phyloP scores from a whole-genome alignment of 305 asterid species.

The Fraxinus latifolia region DNA sequence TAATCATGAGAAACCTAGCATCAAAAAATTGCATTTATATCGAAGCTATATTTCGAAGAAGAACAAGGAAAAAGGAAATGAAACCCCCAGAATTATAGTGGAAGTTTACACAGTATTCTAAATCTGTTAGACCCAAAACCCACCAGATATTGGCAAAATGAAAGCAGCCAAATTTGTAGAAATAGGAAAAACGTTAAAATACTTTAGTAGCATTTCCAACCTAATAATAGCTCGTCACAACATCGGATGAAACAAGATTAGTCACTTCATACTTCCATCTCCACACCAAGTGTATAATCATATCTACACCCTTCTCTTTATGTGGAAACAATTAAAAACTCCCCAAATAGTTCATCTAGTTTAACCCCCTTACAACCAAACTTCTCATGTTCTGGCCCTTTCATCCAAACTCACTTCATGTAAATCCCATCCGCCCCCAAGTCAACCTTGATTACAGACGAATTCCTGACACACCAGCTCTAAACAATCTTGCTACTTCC shows the following conservation, averaged over 20 bases:
- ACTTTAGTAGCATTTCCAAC: neutral
- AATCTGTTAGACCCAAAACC: neutral
- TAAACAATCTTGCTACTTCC: neutral
- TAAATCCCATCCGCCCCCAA: neutral
- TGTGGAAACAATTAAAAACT: neutral
- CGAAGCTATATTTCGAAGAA: neutral
- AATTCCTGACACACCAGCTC: neutral
- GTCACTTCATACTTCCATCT: neutral
- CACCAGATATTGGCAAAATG: neutral
- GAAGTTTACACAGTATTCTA: neutral
- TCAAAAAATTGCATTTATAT: neutral
- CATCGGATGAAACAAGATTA: too few relatives aligned
- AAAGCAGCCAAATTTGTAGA: neutral
- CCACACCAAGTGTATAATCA: neutral
- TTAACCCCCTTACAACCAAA: neutral
- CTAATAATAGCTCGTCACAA: neutral
- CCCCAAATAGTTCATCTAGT: neutral
- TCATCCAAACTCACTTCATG: neutral
- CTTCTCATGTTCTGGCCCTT: neutral
- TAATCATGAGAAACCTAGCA: neutral
- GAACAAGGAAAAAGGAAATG: neutral
- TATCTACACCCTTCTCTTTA: neutral
- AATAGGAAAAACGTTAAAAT: neutral
- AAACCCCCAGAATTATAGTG: neutral
- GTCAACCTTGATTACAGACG: neutral